Evolutionary conservation across 768 basidiomycete genomes (phyloP).

Genomic region (Lactarius hatsudake): DNA sequence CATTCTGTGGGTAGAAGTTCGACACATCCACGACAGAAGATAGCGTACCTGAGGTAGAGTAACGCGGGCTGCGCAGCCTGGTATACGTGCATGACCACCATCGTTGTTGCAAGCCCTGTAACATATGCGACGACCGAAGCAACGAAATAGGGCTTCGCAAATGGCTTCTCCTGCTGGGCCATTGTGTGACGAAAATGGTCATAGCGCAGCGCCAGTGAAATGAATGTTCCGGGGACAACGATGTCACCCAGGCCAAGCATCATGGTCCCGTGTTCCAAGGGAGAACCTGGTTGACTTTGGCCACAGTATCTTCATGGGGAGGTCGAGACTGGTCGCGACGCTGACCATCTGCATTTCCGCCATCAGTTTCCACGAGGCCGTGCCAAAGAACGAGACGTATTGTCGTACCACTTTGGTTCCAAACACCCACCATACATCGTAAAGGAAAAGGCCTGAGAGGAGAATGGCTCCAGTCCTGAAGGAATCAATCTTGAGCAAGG

Average conservation of each 20-base stretch:
- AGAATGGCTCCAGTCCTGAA: conserved; percentile 85
- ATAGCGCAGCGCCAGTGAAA: conserved; percentile 84
- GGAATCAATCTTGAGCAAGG: conserved; percentile 80
- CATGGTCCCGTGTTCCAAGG: conserved; percentile 58
- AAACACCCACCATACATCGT: conserved; percentile 96
- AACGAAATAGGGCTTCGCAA: conserved; percentile 73
- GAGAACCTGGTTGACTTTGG: conserved; percentile 61
- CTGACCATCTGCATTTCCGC: conserved; percentile 72
- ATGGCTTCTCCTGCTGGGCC: conserved; percentile 33
- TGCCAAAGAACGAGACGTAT: not conserved
- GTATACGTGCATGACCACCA: conserved; percentile 80
- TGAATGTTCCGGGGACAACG: conserved; percentile 63
- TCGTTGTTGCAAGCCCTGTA: conserved; percentile 68
- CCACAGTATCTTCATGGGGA: conserved; percentile 92
- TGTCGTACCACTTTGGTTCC: conserved; percentile 74
- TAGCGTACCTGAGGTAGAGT: conserved; percentile 77
- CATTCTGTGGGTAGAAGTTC: conserved; percentile 1
- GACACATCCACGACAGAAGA: no score
- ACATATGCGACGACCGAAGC: conserved; percentile 70
- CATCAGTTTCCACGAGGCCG: not conserved
- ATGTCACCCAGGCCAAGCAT: conserved; percentile 95
- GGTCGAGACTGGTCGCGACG: conserved; percentile 86
- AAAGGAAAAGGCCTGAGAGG: conserved; percentile 81
- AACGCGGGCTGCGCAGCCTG: conserved; percentile 85
- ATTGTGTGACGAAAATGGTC: conserved; percentile 54